Percentiles rank a stretch among this genome's conserved stretches.
These are phyloP conservation scores for Vaccinium myrtillus DNA, from an alignment of 148 eudicot species.

Conservation along the genomic window DNA sequence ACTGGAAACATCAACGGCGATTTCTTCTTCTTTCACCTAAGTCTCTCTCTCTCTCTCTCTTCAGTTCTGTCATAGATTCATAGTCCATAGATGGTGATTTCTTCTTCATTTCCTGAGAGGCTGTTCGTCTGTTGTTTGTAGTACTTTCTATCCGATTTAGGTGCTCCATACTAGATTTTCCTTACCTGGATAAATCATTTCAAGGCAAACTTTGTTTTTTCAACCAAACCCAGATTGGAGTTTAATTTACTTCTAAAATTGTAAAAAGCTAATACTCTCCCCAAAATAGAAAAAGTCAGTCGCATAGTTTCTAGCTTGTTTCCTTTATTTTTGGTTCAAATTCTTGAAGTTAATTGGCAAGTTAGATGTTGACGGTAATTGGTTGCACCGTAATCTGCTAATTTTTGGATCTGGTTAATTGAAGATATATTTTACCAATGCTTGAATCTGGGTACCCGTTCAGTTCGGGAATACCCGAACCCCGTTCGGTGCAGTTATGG, in stretches of 20 bases:
- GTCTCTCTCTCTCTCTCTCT: too few relatives aligned
- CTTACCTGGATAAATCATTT: not conserved
- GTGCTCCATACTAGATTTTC: not conserved
- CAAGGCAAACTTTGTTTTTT: not conserved
- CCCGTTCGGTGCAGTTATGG: too few relatives aligned
- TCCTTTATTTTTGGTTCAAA: not conserved
- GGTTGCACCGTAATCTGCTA: not conserved
- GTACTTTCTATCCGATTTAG: not conserved
- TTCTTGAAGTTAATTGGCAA: slow-evolving; percentile 4
- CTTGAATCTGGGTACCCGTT: not conserved
- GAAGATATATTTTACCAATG: not conserved
- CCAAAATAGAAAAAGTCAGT: not conserved
- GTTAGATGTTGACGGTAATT: not conserved
- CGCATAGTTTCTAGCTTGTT: not conserved
- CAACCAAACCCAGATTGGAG: not conserved
- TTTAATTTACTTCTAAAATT: not conserved
- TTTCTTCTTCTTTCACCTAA: too few relatives aligned
- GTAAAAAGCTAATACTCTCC: too few relatives aligned
- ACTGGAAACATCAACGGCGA: too few relatives aligned
- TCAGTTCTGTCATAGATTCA: too few relatives aligned
- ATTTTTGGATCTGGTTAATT: not conserved
- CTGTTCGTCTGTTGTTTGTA: not conserved
- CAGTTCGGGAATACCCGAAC: too few relatives aligned
- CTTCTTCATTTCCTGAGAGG: too few relatives aligned
- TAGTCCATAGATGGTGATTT: too few relatives aligned